These are phyloP conservation scores for Poronia punctata DNA, from an alignment of 495 filamentous ascomycete genomes.

Conservation along the genomic window DNA sequence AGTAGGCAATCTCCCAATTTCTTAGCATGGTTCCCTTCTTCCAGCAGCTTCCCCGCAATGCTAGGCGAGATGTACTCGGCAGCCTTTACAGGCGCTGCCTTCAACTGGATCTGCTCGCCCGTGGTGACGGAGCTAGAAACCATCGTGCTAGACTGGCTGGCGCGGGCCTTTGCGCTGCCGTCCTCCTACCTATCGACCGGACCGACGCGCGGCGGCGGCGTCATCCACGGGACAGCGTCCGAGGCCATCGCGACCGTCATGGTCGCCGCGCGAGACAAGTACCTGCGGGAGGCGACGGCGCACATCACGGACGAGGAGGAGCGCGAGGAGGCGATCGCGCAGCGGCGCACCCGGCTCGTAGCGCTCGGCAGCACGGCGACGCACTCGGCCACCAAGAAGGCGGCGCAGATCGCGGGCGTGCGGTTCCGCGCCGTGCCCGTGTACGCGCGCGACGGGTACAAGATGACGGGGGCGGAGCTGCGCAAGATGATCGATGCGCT, in stretches of 20 bases:
- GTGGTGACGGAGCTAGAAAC: constrained; percentile 96
- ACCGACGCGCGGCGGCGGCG: constrained; percentile 70
- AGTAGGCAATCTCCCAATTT: constrained; percentile 76
- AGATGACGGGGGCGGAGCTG: constrained; percentile 60
- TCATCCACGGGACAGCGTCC: constrained; percentile 90
- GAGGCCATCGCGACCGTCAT: constrained; percentile 84
- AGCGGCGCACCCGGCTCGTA: constrained; percentile 63
- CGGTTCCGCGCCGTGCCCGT: constrained; percentile 64
- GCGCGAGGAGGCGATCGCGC: constrained; percentile 57
- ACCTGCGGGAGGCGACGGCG: constrained; percentile 51
- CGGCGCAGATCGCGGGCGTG: constrained; percentile 76
- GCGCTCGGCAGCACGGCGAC: constrained; percentile 73
- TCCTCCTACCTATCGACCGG: constrained; percentile 69
- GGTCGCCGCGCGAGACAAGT: constrained; percentile 83
- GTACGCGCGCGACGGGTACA: constrained; percentile 53
- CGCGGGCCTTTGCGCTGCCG: constrained; percentile 64
- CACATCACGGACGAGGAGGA: constrained; percentile 49
- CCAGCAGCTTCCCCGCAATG: constrained; percentile 75
- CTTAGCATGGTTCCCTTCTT: constrained; percentile 91
- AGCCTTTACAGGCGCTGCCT: constrained; percentile 82
- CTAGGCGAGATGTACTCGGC: constrained; percentile 90
- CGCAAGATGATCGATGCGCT: constrained; percentile 53
- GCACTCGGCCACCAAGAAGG: constrained; percentile 82
- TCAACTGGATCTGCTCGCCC: constrained; percentile 96
- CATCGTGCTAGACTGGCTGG: constrained; percentile 88